A percentile compares a stretch with the other conserved stretches of the same genome.
Evolutionary conservation across 495 filamentous ascomycete genomes (phyloP).

Genomic region (Neurospora sp.): DNA sequence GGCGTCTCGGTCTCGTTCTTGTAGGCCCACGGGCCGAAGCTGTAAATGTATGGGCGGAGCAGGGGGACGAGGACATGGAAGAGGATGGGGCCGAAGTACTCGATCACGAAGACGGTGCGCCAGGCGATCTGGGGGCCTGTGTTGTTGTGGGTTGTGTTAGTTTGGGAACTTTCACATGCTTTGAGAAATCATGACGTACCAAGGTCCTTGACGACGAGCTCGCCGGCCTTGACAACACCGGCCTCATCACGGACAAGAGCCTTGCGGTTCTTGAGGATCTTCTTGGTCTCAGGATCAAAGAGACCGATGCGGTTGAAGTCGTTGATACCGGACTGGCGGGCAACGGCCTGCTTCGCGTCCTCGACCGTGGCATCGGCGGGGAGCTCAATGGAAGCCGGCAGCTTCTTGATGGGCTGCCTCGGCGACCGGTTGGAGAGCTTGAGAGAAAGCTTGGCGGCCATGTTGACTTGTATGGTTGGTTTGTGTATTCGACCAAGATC

Average conservation of each 20-base stretch:
- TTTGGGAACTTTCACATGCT: neutral
- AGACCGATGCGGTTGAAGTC: constrained; percentile 59
- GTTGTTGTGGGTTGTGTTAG: constrained; percentile 6
- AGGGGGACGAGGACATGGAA: constrained; percentile 63
- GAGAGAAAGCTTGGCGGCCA: constrained; percentile 28
- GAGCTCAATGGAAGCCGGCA: constrained; percentile 58
- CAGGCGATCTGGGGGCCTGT: constrained; percentile 84
- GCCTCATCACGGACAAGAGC: constrained; percentile 47
- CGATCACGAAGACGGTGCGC: constrained; percentile 88
- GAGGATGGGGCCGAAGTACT: constrained; percentile 90
- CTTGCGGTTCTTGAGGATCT: constrained; percentile 47
- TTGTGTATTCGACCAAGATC: neutral
- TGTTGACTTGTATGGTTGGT: constrained; percentile 1
- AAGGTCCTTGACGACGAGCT: constrained; percentile 86
- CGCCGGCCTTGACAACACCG: constrained; percentile 56
- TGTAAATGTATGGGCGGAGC: constrained; percentile 66
- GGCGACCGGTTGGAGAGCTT: constrained; percentile 35
- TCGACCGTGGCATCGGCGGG: constrained; percentile 49
- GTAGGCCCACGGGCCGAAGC: constrained; percentile 42
- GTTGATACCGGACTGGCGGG: constrained; percentile 30
- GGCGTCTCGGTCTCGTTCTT: constrained; percentile 27
- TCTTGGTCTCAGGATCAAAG: constrained; percentile 59
- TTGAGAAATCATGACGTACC: constrained; percentile 43
- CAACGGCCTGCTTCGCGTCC: constrained; percentile 42
- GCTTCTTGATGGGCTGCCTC: constrained; percentile 56